Percentiles rank a stretch among this genome's conserved stretches.
Conservation (phyloP, 2,329 filamentous ascomycete species). For the Hymenoscyphus fraxineus region DNA sequence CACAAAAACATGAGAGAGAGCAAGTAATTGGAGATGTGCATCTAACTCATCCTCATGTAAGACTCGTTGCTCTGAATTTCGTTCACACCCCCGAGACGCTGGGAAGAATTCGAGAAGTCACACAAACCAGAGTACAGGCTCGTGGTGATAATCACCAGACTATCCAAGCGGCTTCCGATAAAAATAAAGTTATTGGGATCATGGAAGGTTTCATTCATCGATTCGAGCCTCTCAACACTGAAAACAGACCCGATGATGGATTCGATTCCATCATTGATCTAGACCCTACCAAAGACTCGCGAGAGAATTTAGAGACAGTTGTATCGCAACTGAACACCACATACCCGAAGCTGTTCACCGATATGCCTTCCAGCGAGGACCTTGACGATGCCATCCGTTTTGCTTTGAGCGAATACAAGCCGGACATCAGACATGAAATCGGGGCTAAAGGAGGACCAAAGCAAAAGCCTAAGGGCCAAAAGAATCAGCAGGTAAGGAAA, state of each 20-base stretch:
- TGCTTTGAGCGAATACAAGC: slow-evolving; percentile 73
- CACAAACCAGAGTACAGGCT: slow-evolving; percentile 71
- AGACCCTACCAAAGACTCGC: slow-evolving; percentile 71
- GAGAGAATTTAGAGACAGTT: slow-evolving; percentile 79
- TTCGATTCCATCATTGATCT: slow-evolving; percentile 87
- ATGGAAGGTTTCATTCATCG: slow-evolving; percentile 92
- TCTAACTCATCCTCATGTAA: slow-evolving; percentile 57
- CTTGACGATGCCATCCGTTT: slow-evolving; percentile 75
- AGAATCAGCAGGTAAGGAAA: slow-evolving; percentile 17
- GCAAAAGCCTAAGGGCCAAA: slow-evolving; percentile 30
- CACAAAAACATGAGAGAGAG: slow-evolving; percentile 78
- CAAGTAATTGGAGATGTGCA: slow-evolving; percentile 81
- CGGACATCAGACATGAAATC: slow-evolving; percentile 72
- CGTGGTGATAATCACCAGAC: slow-evolving; percentile 98
- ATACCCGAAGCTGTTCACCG: slow-evolving; percentile 72
- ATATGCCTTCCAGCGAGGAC: slow-evolving; percentile 66
- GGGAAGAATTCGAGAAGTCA: slow-evolving; percentile 68
- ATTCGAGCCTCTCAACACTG: slow-evolving; percentile 72
- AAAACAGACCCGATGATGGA: slow-evolving; percentile 66
- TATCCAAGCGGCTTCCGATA: slow-evolving; percentile 77
- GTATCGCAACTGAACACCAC: slow-evolving; percentile 67
- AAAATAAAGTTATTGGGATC: slow-evolving; percentile 74
- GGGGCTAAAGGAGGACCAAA: slow-evolving; percentile 45
- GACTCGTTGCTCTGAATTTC: slow-evolving; percentile 83
- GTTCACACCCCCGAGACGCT: slow-evolving; percentile 69